These are phyloP conservation scores for Cryphonectria naterciae DNA, from an alignment of 2,329 filamentous ascomycete genomes.

Conservation along the genomic window DNA sequence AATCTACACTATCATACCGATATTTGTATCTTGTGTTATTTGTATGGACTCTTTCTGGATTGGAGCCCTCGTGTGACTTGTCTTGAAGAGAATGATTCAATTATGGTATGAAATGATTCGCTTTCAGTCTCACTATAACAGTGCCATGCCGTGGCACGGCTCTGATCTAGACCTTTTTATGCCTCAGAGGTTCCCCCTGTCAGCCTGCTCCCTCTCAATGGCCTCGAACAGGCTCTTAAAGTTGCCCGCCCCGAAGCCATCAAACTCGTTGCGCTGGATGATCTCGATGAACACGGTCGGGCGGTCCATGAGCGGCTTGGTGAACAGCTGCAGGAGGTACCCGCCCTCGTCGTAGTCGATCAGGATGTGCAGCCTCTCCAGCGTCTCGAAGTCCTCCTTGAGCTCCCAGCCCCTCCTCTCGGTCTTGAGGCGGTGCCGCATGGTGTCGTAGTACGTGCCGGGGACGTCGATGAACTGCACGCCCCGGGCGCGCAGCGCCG, in stretches of 20 bases:
- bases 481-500: slow-evolving; percentile 79
- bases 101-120: slow-evolving; percentile 7
- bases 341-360: slow-evolving; percentile 95
- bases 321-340: slow-evolving; percentile 78
- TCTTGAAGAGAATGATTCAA: slow-evolving; percentile 25
- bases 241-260: slow-evolving; percentile 92
- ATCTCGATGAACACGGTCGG: slow-evolving; percentile 97
- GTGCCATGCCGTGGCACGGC: neutral
- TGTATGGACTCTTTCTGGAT: neutral
- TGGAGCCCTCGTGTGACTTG: neutral
- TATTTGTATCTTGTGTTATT: neutral
- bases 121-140: neutral
- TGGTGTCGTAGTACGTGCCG: slow-evolving; percentile 79
- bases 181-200: slow-evolving; percentile 76
- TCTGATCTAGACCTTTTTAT: slow-evolving; percentile 8
- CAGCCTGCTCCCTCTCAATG: slow-evolving; percentile 89
- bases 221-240: slow-evolving; percentile 96
- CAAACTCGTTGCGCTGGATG: slow-evolving; percentile 88
- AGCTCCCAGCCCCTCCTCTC: slow-evolving; percentile 65
- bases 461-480: slow-evolving; percentile 94
- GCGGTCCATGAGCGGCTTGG: slow-evolving; percentile 89
- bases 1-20: neutral
- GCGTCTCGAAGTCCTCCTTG: slow-evolving; percentile 76
- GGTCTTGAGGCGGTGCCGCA: slow-evolving; percentile 73
- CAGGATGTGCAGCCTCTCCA: slow-evolving; percentile 80